Conservation (phyloP, 129 eudicot genomes). For the Centrapalus pauciflorus region DNA sequence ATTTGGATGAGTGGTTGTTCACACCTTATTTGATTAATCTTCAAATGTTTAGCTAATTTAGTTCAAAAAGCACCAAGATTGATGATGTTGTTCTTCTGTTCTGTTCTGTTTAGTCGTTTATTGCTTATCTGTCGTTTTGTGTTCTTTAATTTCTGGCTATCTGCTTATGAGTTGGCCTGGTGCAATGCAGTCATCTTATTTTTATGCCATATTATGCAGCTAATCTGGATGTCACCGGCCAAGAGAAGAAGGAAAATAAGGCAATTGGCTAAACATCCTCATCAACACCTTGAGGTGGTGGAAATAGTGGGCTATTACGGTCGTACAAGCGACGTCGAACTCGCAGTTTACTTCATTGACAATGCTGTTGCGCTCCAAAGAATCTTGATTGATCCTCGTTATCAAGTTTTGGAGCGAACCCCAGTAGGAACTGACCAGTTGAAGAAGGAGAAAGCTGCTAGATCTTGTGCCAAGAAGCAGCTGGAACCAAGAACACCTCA, state of each 20-base stretch:
- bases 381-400: slow-evolving; percentile 51
- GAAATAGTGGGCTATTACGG: slow-evolving; percentile 58
- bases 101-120: background rate
- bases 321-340: slow-evolving; percentile 52
- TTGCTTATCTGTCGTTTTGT: background rate
- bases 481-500: slow-evolving; percentile 39
- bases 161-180: background rate
- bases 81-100: background rate
- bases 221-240: slow-evolving; percentile 59
- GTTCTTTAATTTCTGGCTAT: background rate
- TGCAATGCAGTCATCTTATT: background rate
- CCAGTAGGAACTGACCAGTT: slow-evolving; percentile 27
- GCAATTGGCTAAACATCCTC: slow-evolving; percentile 30
- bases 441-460: slow-evolving; percentile 51
- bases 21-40: no score
- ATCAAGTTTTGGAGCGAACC: slow-evolving; percentile 42
- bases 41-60: no score
- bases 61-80: no score
- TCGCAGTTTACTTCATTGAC: slow-evolving; percentile 43
- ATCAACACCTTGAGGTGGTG: slow-evolving; percentile 38
- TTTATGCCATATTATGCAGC: slow-evolving; percentile 28
- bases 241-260: slow-evolving; percentile 50
- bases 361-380: slow-evolving; percentile 45
- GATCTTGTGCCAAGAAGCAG: slow-evolving; percentile 46
- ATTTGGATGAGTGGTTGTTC: no score